Percentiles rank a stretch among this genome's conserved stretches.
These are phyloP conservation scores for Yamadazyma siamensis DNA, from an alignment of 1,139 yeast genomes.

Conservation along the genomic window DNA sequence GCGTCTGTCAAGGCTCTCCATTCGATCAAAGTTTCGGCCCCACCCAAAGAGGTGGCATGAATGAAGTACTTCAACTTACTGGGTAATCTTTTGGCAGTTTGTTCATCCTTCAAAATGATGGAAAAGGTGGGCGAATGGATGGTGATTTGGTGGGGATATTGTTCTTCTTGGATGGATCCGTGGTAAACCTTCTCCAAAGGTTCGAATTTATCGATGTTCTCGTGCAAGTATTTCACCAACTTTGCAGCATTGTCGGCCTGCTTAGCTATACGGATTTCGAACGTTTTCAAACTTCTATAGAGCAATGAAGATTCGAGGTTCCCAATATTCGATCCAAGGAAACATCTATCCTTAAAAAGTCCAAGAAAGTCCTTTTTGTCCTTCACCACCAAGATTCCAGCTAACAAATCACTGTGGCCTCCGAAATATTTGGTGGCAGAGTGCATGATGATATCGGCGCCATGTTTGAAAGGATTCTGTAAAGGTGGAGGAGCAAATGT, in stretches of 20 bases:
- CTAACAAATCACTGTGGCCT: conserved; percentile 88
- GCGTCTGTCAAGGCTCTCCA: conserved; percentile 83
- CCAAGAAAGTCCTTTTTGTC: conserved; percentile 40
- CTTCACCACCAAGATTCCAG: conserved; percentile 73
- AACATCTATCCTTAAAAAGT: conserved; percentile 59
- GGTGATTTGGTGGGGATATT: conserved; percentile 56
- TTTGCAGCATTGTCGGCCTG: conserved; percentile 66
- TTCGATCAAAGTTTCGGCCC: conserved; percentile 88
- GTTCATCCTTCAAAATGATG: conserved; percentile 48
- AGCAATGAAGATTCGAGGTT: conserved; percentile 73
- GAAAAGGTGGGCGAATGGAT: conserved; percentile 80
- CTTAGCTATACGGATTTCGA: conserved; percentile 60
- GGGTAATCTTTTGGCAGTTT: conserved; percentile 64
- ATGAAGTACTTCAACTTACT: conserved; percentile 65
- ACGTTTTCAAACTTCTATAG: conserved; percentile 77
- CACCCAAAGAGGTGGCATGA: conserved; percentile 85
- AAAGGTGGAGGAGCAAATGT: conserved; percentile 94
- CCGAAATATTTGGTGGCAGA: conserved; percentile 91
- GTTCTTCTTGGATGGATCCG: conserved; percentile 67
- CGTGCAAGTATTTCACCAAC: conserved; percentile 56
- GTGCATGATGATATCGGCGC: conserved; percentile 82
- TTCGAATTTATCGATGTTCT: conserved; percentile 46
- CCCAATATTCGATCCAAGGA: conserved; percentile 74
- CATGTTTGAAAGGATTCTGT: conserved; percentile 73
- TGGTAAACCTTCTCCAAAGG: conserved; percentile 56